phyloP scores from a whole-genome alignment of 1,284 basidiomycete genomes.

The Ustilago bromivora region DNA sequence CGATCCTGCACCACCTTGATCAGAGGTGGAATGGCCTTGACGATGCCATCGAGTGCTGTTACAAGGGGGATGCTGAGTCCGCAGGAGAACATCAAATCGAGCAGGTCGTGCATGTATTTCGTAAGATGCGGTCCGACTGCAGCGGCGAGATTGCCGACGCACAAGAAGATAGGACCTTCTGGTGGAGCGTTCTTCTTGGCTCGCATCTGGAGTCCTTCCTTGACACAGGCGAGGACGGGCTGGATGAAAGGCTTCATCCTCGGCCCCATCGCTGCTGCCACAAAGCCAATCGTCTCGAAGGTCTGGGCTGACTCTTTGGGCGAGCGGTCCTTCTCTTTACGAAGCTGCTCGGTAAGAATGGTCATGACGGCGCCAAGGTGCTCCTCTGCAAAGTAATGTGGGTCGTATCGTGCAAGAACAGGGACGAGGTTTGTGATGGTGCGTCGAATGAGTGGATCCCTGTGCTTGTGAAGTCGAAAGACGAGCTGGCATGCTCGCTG shows the following conservation, averaged over 20 bases:
- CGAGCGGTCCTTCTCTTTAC: conserved; percentile 61
- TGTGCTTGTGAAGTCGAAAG: conserved; percentile 88
- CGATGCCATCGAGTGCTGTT: conserved; percentile 86
- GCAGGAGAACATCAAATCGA: conserved; percentile 96
- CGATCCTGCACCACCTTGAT: conserved; percentile 90
- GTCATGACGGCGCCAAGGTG: conserved; percentile 65
- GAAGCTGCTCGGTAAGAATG: conserved; percentile 58
- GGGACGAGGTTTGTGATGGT: conserved; percentile 66
- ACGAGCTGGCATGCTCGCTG: conserved; percentile 90
- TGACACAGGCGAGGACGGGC: conserved; percentile 88
- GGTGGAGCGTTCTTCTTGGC: conserved; percentile 93
- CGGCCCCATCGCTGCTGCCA: conserved; percentile 88
- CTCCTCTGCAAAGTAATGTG: conserved; percentile 65
- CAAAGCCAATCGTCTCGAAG: conserved; percentile 95
- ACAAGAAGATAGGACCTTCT: conserved; percentile 97
- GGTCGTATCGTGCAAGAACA: conserved; percentile 66
- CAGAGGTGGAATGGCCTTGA: conserved; percentile 88
- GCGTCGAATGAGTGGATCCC: conserved; percentile 86
- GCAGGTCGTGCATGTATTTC: conserved; percentile 92
- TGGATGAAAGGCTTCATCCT: conserved; percentile 98
- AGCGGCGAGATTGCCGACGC: conserved; percentile 92
- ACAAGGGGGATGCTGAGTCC: conserved; percentile 90
- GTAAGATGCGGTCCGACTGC: conserved; percentile 97
- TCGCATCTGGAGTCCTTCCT: conserved; percentile 84
- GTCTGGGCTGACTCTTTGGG: conserved; percentile 70